phyloP scores from a whole-genome alignment of 2,329 filamentous ascomycete genomes.

The Aspergillus transmontanensis region DNA sequence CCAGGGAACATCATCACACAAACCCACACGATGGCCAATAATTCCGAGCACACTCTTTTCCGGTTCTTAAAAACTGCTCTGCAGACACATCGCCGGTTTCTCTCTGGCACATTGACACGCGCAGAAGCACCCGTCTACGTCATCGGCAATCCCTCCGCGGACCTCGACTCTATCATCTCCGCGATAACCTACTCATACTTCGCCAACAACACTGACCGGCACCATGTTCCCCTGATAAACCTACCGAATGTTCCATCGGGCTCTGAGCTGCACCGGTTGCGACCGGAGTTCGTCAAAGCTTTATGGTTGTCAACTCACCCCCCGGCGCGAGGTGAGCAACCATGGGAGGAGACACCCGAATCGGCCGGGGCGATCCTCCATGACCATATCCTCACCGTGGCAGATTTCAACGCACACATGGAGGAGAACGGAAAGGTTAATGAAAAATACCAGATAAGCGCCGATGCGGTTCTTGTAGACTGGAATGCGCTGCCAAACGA shows the following conservation, averaged over 20 bases:
- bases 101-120: conserved; percentile 22
- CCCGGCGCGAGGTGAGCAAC: conserved; percentile 19
- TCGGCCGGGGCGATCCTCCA: conserved; percentile 29
- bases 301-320: conserved; percentile 51
- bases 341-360: conserved; percentile 27
- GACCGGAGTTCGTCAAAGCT: conserved; percentile 62
- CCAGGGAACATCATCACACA: background rate
- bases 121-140: conserved; percentile 40
- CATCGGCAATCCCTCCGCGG: conserved; percentile 50
- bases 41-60: conserved; percentile 26
- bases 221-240: conserved; percentile 62
- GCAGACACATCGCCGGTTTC: conserved; percentile 31
- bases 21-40: conserved; percentile 12
- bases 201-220: conserved; percentile 43
- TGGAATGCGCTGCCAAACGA: conserved; percentile 48
- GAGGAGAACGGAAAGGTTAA: conserved; percentile 7
- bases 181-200: conserved; percentile 65
- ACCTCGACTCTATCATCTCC: conserved; percentile 65
- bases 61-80: conserved; percentile 41
- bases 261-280: conserved; percentile 53
- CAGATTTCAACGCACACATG: conserved; percentile 37
- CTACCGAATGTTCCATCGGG: conserved; percentile 50
- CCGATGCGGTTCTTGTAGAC: conserved; percentile 44
- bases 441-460: conserved; percentile 6
- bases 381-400: conserved; percentile 44